Evolutionary conservation across 257 asterid species (phyloP).

Genomic region (Solanum sejunctum): DNA sequence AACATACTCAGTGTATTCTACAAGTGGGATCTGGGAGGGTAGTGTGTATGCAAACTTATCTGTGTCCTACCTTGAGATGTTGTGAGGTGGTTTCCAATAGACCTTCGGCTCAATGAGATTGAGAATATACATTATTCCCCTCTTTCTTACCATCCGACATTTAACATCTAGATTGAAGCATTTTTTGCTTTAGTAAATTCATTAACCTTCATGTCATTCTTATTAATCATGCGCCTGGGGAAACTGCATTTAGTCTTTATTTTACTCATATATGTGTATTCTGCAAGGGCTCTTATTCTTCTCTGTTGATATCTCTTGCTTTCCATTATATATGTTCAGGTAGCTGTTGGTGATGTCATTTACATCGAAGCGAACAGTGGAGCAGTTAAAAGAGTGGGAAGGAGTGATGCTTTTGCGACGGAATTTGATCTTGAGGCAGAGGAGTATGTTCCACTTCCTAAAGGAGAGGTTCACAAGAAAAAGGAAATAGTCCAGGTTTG

Average conservation of each 20-base stretch:
- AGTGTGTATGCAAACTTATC: too few species aligned
- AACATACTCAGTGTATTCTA: too few species aligned
- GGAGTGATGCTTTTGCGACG: conserved; percentile 97
- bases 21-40: too few species aligned
- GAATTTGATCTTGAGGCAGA: conserved; percentile 98
- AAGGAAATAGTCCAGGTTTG: conserved; percentile 93
- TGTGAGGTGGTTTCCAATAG: too few species aligned
- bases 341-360: conserved; percentile 97
- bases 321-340: conserved; percentile 34
- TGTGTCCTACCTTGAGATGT: too few species aligned
- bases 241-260: background rate
- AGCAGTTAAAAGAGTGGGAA: conserved; percentile 96
- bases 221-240: background rate
- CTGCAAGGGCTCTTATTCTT: background rate
- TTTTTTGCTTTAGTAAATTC: background rate
- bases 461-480: conserved; percentile 98
- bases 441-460: conserved; percentile 95
- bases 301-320: background rate
- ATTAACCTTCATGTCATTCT: background rate
- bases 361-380: conserved; percentile 91
- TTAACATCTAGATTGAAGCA: background rate
- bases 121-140: background rate
- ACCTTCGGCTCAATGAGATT: too few species aligned
- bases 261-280: background rate
- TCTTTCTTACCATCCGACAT: background rate